These are phyloP conservation scores for Ramularia endophylla DNA, from an alignment of 2,329 filamentous ascomycete species.

Conservation along the genomic window DNA sequence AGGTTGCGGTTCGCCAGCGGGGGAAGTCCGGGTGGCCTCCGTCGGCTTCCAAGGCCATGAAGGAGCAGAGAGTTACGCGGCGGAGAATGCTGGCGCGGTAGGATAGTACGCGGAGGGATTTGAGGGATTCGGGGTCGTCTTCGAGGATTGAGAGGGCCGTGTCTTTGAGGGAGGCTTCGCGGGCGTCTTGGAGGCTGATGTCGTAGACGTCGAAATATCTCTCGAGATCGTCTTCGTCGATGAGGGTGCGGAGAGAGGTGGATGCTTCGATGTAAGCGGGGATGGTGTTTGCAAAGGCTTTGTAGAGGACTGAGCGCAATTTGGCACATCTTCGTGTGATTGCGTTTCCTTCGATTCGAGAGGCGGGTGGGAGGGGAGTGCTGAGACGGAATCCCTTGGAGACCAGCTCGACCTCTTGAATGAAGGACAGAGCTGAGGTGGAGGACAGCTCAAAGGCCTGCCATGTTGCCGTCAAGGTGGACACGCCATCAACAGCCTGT, in stretches of 20 bases:
- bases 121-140: conserved; percentile 72
- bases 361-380: conserved; percentile 85
- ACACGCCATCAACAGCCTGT: conserved; percentile 65
- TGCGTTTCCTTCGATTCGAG: conserved; percentile 71
- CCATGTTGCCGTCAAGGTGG: conserved; percentile 63
- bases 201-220: conserved; percentile 76
- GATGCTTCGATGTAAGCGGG: conserved; percentile 67
- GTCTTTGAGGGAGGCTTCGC: conserved; percentile 46
- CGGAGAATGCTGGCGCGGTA: conserved; percentile 74
- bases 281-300: conserved; percentile 63
- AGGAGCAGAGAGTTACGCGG: conserved; percentile 80
- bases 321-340: conserved; percentile 70
- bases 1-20: conserved; percentile 71
- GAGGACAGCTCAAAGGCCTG: conserved; percentile 76
- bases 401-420: conserved; percentile 94
- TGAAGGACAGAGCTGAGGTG: conserved; percentile 69
- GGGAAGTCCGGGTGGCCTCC: conserved; percentile 70
- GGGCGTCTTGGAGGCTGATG: conserved; percentile 41
- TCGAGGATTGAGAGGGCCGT: conserved; percentile 51
- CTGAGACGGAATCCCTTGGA: conserved; percentile 88
- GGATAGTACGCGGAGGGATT: conserved; percentile 59
- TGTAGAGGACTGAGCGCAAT: conserved; percentile 68
- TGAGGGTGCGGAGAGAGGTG: conserved; percentile 61
- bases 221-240: conserved; percentile 75
- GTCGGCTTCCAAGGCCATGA: conserved; percentile 78